phyloP scores from a whole-genome alignment of 495 filamentous ascomycete species.

The Aspergillus incahuasiensis region DNA sequence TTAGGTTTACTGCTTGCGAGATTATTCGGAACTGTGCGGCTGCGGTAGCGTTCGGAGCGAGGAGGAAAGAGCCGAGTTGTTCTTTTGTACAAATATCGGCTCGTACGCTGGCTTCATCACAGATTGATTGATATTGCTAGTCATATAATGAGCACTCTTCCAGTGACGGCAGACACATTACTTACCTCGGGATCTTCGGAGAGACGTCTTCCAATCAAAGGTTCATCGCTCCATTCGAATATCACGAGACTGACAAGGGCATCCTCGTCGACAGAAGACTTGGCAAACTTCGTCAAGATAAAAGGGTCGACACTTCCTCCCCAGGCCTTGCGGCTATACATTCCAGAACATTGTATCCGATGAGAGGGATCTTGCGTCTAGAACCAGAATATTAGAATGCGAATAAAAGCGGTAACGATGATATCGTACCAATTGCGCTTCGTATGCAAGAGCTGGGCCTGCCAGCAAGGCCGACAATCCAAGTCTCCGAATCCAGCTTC shows the following conservation, averaged over 20 bases:
- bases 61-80: conserved; percentile 80
- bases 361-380: conserved; percentile 75
- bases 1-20: conserved; percentile 78
- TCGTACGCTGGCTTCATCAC: conserved; percentile 63
- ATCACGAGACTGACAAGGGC: conserved; percentile 80
- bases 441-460: conserved; percentile 53
- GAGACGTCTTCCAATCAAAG: conserved; percentile 60
- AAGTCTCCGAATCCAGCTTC: conserved; percentile 47
- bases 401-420: conserved; percentile 19
- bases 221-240: conserved; percentile 88
- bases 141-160: conserved; percentile 14
- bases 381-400: conserved; percentile 13
- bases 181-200: conserved; percentile 34
- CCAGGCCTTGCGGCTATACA: conserved; percentile 92
- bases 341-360: conserved; percentile 87
- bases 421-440: conserved; percentile 54
- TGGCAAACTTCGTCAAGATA: conserved; percentile 78
- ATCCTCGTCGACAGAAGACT: conserved; percentile 48
- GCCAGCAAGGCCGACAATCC: conserved; percentile 47
- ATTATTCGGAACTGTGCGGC: conserved; percentile 64
- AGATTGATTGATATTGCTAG: conserved; percentile 66
- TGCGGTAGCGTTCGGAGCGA: conserved; percentile 66
- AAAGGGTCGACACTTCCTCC: conserved; percentile 83
- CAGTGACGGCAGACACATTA: neutral
- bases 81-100: conserved; percentile 63